Base-by-base conservation (phyloP, 140 eudicot species). In the Anethum foeniculum region DNA sequence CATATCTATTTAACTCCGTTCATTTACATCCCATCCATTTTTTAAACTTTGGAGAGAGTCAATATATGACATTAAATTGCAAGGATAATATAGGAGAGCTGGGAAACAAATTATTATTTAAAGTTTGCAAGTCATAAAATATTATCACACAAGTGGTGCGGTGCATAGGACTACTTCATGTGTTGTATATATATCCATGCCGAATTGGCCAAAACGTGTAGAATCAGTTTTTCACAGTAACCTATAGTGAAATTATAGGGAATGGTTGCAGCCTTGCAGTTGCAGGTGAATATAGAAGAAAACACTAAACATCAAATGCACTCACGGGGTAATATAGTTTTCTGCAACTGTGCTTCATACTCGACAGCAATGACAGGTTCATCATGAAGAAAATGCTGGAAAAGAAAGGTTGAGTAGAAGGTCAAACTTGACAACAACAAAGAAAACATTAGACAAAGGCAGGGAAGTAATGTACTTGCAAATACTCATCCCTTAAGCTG, bases 331-430 rank as follows among this genome's bases (percentile, higher is more conserved):
- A 94, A 86, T 78, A 92, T 89, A 78, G 96, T 86, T 84, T 94
- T 94, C 67, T 92, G 96, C 64, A 94, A 97, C 49, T 90, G 93
- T 77, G 98, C 98, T 86, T 94, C 98, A 38, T 87, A 92, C 87
- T 94, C 98, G 10, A 94, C 83, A 76, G 97, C 96, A 83, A 94
- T 90, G 81, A 92, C 96, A 80, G 94, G 97, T 89, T 90, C 97
- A 86, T 85, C 82, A 41, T 96, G 93, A 39, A 94, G 96, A 83
- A 94, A 94, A 88, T 94, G 98, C 98, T 94, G 88, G 47, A 64
- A 81, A 62, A 28, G 38, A 47, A 82, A 80, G 44, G 81, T 75
- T 79, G 86, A 72, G 85, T 84, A 82, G 38, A 56, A 81, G 36
- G 82, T 36, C 75, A 77, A 74, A 77, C 48, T 28, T 30, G 67